These are phyloP conservation scores for Thalassiosira pacifica DNA, from an alignment of 352 stramenopile species.

Conservation along the genomic window DNA sequence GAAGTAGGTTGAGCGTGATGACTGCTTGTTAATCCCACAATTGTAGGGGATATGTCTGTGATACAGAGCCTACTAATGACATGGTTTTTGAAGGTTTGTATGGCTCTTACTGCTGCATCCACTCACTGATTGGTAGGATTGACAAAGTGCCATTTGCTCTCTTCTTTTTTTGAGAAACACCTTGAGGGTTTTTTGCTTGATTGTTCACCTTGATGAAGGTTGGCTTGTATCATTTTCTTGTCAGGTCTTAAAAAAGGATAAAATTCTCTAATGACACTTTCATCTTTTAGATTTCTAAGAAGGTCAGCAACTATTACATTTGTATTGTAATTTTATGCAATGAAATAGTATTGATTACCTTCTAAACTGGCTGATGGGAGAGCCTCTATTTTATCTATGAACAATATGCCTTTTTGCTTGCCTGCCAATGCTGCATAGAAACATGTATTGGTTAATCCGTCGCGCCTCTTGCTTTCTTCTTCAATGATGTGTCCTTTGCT, in stretches of 20 bases:
- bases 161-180: background rate
- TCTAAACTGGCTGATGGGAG: too few relatives aligned
- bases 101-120: background rate
- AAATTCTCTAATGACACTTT: background rate
- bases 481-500: constrained; percentile 9
- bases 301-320: too few relatives aligned
- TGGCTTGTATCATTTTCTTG: too few relatives aligned
- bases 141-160: too few relatives aligned
- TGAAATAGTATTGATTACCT: too few relatives aligned
- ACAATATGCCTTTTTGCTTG: constrained; percentile 7
- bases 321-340: too few relatives aligned
- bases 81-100: background rate
- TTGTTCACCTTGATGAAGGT: background rate
- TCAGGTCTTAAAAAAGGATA: too few relatives aligned
- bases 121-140: background rate
- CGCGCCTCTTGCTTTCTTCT: background rate
- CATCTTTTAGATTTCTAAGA: background rate
- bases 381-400: background rate
- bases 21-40: background rate
- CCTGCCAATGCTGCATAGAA: too few relatives aligned
- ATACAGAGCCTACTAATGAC: background rate
- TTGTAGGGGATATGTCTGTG: background rate
- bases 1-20: background rate
- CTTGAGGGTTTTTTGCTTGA: background rate
- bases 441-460: background rate